Evolutionary conservation across 768 basidiomycete genomes (phyloP).

Genomic region (Cystobasidiopsis lactophilus): DNA sequence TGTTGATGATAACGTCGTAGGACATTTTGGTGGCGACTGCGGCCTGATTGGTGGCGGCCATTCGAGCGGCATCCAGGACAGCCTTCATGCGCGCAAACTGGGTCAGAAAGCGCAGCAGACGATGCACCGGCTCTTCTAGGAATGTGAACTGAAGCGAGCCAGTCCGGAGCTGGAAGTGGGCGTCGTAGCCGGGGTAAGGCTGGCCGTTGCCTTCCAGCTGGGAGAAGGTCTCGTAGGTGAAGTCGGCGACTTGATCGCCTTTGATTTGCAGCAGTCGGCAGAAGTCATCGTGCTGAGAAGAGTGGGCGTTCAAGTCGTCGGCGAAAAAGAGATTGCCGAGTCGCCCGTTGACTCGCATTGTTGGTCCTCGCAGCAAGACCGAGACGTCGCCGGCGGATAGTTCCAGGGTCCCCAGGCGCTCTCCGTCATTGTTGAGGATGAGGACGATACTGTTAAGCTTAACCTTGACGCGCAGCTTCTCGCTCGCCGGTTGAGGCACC

Average conservation of each 20-base stretch:
- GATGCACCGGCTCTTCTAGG: conserved; percentile 71
- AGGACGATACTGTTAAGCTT: conserved; percentile 41
- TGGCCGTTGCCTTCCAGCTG: conserved; percentile 30
- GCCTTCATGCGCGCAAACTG: conserved; percentile 80
- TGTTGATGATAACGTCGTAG: conserved; percentile 70
- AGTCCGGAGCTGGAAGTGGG: conserved; percentile 55
- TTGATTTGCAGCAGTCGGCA: conserved; percentile 78
- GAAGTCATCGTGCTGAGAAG: conserved; percentile 29
- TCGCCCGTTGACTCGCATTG: conserved; percentile 54
- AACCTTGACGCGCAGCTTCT: conserved; percentile 57
- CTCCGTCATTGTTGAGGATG: conserved; percentile 45
- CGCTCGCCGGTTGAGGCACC: conserved; percentile 15
- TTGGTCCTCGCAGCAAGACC: conserved; percentile 45
- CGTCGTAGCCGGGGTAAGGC: conserved; percentile 59
- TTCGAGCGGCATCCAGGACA: conserved; percentile 78
- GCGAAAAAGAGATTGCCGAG: conserved; percentile 61
- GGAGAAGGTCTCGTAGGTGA: conserved; percentile 80
- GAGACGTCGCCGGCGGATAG: conserved; percentile 74
- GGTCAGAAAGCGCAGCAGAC: conserved; percentile 56
- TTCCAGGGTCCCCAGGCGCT: conserved; percentile 61
- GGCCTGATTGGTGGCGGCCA: conserved; percentile 74
- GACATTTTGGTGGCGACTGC: conserved; percentile 61
- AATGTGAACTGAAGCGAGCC: conserved; percentile 77
- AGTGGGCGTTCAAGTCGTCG: conserved; percentile 29
- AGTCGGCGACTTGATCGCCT: conserved; percentile 78